Conservation (phyloP, 2,329 filamentous ascomycete genomes). For the Xylaria sp. region DNA sequence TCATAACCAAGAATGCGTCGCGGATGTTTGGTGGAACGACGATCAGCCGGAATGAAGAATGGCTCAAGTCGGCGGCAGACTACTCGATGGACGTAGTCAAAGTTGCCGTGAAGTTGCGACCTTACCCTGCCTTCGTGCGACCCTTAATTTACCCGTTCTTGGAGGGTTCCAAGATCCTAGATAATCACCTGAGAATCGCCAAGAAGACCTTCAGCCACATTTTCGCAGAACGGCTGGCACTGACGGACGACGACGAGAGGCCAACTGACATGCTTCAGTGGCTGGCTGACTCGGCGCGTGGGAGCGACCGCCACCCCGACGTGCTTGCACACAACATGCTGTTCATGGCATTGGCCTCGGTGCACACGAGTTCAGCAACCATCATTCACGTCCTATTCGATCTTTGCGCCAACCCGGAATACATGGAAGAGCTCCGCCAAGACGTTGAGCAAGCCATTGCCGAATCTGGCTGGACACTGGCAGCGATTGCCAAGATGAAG, state of each 20-base stretch:
- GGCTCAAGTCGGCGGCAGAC: constrained; percentile 20
- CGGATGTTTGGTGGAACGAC: constrained; percentile 20
- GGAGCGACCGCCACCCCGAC: constrained; percentile 18
- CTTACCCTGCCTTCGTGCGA: constrained; percentile 19
- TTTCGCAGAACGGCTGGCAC: constrained; percentile 17
- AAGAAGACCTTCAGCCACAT: constrained; percentile 21
- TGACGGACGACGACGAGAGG: constrained; percentile 17
- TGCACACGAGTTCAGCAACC: constrained; percentile 20
- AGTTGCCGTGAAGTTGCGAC: constrained; percentile 20
- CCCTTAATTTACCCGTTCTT: constrained; percentile 18
- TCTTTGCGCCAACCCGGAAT: constrained; percentile 19
- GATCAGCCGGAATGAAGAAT: constrained; percentile 20
- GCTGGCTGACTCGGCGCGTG: constrained; percentile 19
- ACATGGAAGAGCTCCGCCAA: constrained; percentile 18
- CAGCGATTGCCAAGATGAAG: constrained; percentile 21
- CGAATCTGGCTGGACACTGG: constrained; percentile 21
- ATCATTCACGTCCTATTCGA: constrained; percentile 21
- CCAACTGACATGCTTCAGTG: constrained; percentile 21
- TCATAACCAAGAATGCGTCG: constrained; percentile 22
- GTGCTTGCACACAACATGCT: constrained; percentile 21
- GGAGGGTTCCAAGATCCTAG: constrained; percentile 19
- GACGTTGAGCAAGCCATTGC: constrained; percentile 16
- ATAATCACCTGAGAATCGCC: constrained; percentile 16
- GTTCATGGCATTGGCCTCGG: constrained; percentile 20
- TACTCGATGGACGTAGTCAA: constrained; percentile 23